A percentile compares a stretch with the other conserved stretches of the same genome.
These are phyloP conservation scores for Macrolepiota dolichaula DNA, from an alignment of 768 basidiomycete species.

Conservation along the genomic window DNA sequence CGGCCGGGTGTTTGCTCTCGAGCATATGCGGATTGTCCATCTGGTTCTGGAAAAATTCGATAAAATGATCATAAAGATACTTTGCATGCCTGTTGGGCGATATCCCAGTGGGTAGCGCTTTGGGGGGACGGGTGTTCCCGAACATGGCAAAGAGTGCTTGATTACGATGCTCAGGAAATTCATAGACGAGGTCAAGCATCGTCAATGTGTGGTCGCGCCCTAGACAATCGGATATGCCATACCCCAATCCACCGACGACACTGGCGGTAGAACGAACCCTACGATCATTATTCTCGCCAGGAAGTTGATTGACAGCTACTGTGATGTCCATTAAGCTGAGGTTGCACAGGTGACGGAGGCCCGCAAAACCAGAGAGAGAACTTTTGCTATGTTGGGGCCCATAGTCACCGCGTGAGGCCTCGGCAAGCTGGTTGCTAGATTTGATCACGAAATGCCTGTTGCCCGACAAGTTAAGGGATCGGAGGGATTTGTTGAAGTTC, in stretches of 20 bases:
- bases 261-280: constrained; percentile 90
- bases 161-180: constrained; percentile 71
- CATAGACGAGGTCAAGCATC: constrained; percentile 91
- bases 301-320: constrained; percentile 66
- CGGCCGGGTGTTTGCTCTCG: constrained; percentile 39
- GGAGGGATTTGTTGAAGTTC: constrained; percentile 94
- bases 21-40: constrained; percentile 39
- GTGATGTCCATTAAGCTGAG: constrained; percentile 97
- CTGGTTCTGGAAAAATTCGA: constrained; percentile 56
- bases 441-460: constrained; percentile 97
- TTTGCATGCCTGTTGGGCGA: constrained; percentile 73
- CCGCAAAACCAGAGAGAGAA: constrained; percentile 78
- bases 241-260: constrained; percentile 88
- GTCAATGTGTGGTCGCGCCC: constrained; percentile 78
- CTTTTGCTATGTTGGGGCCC: constrained; percentile 28
- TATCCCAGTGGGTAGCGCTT: constrained; percentile 35
- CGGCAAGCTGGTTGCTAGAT: constrained; percentile 9
- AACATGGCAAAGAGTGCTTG: constrained; percentile 97
- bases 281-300: constrained; percentile 83
- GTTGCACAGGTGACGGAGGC: constrained; percentile 74
- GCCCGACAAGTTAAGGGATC: constrained; percentile 94
- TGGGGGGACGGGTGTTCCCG: constrained; percentile 61
- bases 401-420: constrained; percentile 45
- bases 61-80: constrained; percentile 81
- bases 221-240: constrained; percentile 93